Conservation (phyloP, 2,329 filamentous ascomycete genomes). For the Sporothrix schenckii region DNA sequence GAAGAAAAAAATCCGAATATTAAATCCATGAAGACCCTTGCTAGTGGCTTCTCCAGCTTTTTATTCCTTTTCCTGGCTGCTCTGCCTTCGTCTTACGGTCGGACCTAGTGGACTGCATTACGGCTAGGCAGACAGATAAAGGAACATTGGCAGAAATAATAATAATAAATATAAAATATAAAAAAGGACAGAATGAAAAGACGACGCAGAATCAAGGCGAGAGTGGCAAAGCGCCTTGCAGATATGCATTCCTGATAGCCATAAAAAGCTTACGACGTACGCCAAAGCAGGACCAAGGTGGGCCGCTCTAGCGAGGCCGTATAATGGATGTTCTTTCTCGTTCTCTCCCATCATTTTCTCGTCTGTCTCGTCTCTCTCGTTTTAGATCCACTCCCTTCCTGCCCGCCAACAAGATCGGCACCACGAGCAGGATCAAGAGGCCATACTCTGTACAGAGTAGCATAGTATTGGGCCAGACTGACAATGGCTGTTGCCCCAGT, state of each 20-base stretch:
- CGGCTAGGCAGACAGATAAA: slow-evolving; percentile 22
- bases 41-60: slow-evolving; percentile 13
- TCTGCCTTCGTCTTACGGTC: neutral
- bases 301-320: neutral
- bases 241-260: slow-evolving; percentile 10
- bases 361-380: neutral
- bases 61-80: neutral
- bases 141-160: neutral
- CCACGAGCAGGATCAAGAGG: neutral
- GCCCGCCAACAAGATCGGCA: neutral
- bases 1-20: neutral
- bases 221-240: slow-evolving; percentile 6
- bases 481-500: neutral
- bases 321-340: neutral
- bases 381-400: neutral
- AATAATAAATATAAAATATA: neutral
- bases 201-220: slow-evolving; percentile 9
- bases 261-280: neutral
- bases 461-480: neutral
- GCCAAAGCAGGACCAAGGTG: neutral
- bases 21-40: neutral
- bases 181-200: neutral
- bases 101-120: slow-evolving; percentile 5
- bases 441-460: neutral
- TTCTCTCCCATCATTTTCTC: neutral